Evolutionary conservation across 2,329 filamentous ascomycete genomes (phyloP).

Genomic region (Hypoxylon rubiginosum): DNA sequence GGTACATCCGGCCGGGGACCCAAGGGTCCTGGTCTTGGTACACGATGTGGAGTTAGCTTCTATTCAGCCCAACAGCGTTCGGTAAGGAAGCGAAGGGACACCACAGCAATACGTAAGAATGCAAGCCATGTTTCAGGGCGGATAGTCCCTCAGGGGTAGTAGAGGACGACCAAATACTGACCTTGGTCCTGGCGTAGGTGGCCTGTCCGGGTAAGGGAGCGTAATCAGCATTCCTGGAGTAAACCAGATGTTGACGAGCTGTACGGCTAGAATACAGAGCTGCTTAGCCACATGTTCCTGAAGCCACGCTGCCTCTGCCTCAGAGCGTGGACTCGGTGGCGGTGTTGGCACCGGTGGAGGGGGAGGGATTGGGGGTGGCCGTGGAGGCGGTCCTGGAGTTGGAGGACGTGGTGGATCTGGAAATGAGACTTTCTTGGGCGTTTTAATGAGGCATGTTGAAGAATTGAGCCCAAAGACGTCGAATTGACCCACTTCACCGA

Average conservation of each 20-base stretch:
- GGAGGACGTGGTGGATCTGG: constrained; percentile 49
- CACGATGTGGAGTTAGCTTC: constrained; percentile 24
- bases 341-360: constrained; percentile 49
- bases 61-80: not conserved
- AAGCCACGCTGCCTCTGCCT: constrained; percentile 14
- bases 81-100: constrained; percentile 4
- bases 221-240: constrained; percentile 20
- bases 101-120: constrained; percentile 13
- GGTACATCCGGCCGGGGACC: constrained; percentile 46
- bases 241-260: constrained; percentile 23
- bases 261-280: constrained; percentile 30
- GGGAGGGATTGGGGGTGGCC: constrained; percentile 47
- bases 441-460: constrained; percentile 6
- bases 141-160: not conserved
- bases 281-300: constrained; percentile 15
- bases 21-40: constrained; percentile 45
- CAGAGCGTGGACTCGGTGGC: constrained; percentile 48
- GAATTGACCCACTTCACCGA: not conserved
- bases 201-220: constrained; percentile 44
- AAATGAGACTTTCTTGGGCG: constrained; percentile 25
- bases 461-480: not conserved
- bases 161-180: constrained; percentile 25
- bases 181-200: constrained; percentile 46
- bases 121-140: constrained; percentile 33
- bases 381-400: constrained; percentile 47